These are phyloP conservation scores for Chrysosporium queenslandicum DNA, from an alignment of 2,329 filamentous ascomycete genomes.

Conservation along the genomic window DNA sequence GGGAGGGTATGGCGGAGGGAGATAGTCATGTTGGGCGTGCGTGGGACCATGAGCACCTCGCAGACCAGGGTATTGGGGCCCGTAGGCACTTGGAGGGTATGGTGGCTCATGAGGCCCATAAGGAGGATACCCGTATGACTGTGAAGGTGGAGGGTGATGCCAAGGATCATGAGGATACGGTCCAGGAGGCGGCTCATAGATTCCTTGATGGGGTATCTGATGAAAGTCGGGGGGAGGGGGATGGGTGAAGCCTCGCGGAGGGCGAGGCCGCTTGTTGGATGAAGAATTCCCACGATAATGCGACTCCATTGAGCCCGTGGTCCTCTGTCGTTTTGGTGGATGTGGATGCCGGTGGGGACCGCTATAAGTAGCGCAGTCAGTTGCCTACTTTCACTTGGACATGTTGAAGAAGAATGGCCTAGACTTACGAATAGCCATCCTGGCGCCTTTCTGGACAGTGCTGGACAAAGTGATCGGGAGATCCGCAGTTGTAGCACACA, in stretches of 20 bases:
- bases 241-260: conserved; percentile 19
- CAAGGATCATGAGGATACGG: conserved; percentile 19
- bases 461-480: conserved; percentile 26
- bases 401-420: not conserved
- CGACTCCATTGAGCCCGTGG: conserved; percentile 8
- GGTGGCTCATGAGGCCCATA: conserved; percentile 19
- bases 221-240: conserved; percentile 19
- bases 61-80: conserved; percentile 15
- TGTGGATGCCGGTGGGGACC: conserved; percentile 17
- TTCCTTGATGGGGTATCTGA: conserved; percentile 17
- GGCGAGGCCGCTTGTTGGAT: conserved; percentile 18
- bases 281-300: conserved; percentile 18
- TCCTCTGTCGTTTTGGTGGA: conserved; percentile 24
- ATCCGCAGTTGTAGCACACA: conserved; percentile 29
- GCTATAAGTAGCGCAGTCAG: conserved; percentile 14
- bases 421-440: conserved; percentile 26
- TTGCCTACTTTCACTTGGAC: not conserved
- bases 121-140: conserved; percentile 20
- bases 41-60: conserved; percentile 11
- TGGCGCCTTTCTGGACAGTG: conserved; percentile 28
- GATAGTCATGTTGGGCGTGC: conserved; percentile 15
- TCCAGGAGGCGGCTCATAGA: conserved; percentile 19
- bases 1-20: conserved; percentile 8
- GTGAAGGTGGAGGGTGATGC: conserved; percentile 17
- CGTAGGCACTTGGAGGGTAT: conserved; percentile 16